Evolutionary conservation across 495 filamentous ascomycete species (phyloP), one percentile per base, ranked within the genome.

Genomic region (Aspergillus bertholletiae): DNA sequence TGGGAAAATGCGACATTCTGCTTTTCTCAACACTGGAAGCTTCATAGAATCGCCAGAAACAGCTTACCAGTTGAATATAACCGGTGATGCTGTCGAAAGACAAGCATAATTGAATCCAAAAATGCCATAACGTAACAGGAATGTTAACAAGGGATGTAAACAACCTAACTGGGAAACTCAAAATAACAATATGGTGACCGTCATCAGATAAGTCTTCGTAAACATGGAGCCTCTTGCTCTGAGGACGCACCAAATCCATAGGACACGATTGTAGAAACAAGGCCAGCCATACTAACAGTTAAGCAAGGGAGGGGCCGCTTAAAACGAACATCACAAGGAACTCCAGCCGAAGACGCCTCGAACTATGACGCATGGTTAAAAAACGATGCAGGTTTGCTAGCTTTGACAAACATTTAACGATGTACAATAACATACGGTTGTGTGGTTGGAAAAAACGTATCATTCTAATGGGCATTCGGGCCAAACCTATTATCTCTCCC

Each of bases 401-500:
- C 8, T 32, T 32, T 45, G 35, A 8, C 40, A 46, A 34, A 17
- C 27, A 48, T 32, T 43, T 34, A 49, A 49, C 53, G 41, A 52
- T 53, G 28, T 49, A 49, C 57, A 49, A n/a, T 46, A 37, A 37
- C 22, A 12, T 18, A 17, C 23, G 40, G 28, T 24, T 26, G 13
- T 18, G 9, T 48, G 48, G 26, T 28, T 28, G 26, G 8, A 8
- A 8, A 8, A 28, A 28, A 8, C 26, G 26, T 28, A 28, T 28
- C 26, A 28, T 28, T 28, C 26, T 55, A 69, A 43, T 60, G 52
- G 20, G 59, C 61, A 46, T 58, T 61, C 1, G 61, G 43, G 20
- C 65, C 59, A 57, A 64, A 54, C 46, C 68, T 55, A 32, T 66
- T 60, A 46, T 76, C 74, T 46, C 72, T 70, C 43, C 83, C 84